phyloP scores from a whole-genome alignment of 2,329 filamentous ascomycete genomes.

The Diaporthe humulicola region DNA sequence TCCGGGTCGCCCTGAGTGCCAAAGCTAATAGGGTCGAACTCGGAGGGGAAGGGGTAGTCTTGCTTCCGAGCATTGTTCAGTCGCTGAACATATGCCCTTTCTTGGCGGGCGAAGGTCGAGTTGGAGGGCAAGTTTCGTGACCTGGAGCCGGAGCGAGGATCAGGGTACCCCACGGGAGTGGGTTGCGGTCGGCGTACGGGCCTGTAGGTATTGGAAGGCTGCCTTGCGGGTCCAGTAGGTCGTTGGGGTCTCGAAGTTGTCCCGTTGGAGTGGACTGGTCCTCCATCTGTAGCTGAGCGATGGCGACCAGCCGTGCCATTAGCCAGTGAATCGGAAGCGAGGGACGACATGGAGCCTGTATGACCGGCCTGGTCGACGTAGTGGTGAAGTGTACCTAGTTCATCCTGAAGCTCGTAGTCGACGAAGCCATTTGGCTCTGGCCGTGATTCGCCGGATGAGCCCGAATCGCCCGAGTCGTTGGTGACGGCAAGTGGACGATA shows the following conservation, averaged over 20 bases:
- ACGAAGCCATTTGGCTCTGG: constrained; percentile 59
- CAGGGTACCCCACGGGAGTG: constrained; percentile 50
- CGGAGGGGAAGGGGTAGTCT: constrained; percentile 79
- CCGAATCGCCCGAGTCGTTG: constrained; percentile 64
- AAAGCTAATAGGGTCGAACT: constrained; percentile 39
- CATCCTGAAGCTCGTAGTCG: constrained; percentile 60
- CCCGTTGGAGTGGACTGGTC: constrained; percentile 50
- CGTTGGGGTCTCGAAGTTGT: constrained; percentile 67
- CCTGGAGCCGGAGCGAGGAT: constrained; percentile 65
- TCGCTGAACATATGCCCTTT: constrained; percentile 94
- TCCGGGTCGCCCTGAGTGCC: constrained; percentile 67
- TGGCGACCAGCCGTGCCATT: constrained; percentile 59
- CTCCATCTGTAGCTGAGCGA: constrained; percentile 50
- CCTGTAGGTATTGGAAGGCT: constrained; percentile 85
- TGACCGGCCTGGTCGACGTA: constrained; percentile 58
- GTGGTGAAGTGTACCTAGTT: constrained; percentile 57
- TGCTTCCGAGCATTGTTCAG: constrained; percentile 69
- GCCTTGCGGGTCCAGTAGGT: constrained; percentile 77
- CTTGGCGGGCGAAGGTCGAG: constrained; percentile 78
- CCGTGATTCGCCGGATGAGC: constrained; percentile 59
- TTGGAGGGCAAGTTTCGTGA: constrained; percentile 62
- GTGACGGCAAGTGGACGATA: constrained; percentile 52
- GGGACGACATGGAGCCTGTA: constrained; percentile 58
- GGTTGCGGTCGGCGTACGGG: constrained; percentile 68
- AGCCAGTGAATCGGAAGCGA: constrained; percentile 54